phyloP scores from a whole-genome alignment of 495 filamentous ascomycete species.

The Xylaria longipes region DNA sequence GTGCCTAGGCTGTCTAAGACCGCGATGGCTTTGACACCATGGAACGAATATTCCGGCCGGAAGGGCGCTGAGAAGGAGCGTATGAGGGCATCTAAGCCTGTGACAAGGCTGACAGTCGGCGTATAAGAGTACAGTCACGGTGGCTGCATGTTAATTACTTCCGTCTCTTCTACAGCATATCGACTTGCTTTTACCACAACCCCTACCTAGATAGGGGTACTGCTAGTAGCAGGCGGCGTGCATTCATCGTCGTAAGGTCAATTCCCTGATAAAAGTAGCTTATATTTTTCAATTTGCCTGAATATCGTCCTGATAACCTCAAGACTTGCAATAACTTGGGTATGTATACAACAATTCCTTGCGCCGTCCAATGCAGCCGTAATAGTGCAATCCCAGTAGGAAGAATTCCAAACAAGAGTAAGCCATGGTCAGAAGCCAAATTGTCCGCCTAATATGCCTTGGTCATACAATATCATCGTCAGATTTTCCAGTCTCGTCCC shows the following conservation, averaged over 20 bases:
- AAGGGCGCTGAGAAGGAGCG: too few species aligned
- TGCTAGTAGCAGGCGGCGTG: background rate
- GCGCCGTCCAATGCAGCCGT: conserved; percentile 27
- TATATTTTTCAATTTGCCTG: conserved; percentile 16
- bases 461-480: conserved; percentile 4
- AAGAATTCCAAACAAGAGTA: conserved; percentile 11
- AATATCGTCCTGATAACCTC: background rate
- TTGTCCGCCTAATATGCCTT: background rate
- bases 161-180: too few species aligned
- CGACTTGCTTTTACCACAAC: too few species aligned
- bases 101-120: too few species aligned
- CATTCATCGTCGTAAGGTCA: background rate
- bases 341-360: conserved; percentile 19
- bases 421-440: background rate
- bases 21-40: too few species aligned
- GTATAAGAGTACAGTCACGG: too few species aligned
- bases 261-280: background rate
- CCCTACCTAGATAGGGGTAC: background rate
- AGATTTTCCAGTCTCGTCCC: background rate
- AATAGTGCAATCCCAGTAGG: background rate
- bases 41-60: too few species aligned
- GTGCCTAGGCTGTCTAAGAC: too few species aligned
- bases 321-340: background rate
- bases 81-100: too few species aligned
- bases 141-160: too few species aligned